Percentiles rank a stretch among this genome's conserved stretches.
Conservation (phyloP, 2,329 filamentous ascomycete species). For the Escovopsis sp. region DNA sequence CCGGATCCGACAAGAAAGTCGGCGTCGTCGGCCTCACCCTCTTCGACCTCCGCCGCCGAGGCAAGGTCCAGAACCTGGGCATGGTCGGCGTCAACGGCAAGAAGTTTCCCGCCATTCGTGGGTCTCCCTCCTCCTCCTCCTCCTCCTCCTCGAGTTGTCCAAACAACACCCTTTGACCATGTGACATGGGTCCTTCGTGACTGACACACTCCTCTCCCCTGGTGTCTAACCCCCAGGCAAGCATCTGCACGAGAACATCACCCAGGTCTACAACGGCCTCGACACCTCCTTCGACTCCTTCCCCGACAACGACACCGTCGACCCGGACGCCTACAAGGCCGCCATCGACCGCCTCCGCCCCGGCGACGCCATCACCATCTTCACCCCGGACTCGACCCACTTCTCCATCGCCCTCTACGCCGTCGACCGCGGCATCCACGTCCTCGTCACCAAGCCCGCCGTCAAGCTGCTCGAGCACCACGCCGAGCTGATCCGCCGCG, state of each 20-base stretch:
- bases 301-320: constrained; percentile 55
- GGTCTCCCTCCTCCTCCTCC: constrained; percentile 16
- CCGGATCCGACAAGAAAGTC: constrained; percentile 87
- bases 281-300: constrained; percentile 77
- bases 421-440: constrained; percentile 74
- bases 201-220: no score
- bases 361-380: constrained; percentile 87
- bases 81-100: constrained; percentile 84
- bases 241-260: constrained; percentile 79
- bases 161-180: no score
- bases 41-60: constrained; percentile 74
- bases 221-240: constrained; percentile 49
- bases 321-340: constrained; percentile 72
- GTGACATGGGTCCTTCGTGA: no score
- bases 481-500: constrained; percentile 55
- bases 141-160: no score
- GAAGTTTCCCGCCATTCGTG: constrained; percentile 85
- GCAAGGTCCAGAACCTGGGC: constrained; percentile 70
- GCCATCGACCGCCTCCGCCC: constrained; percentile 72
- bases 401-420: constrained; percentile 86
- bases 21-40: constrained; percentile 82
- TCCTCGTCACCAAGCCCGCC: constrained; percentile 86
- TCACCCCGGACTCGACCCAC: constrained; percentile 87
- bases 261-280: constrained; percentile 71
- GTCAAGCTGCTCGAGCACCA: constrained; percentile 75